Evolutionary conservation across 1,284 basidiomycete species (phyloP).

Genomic region (Boletellus sp.): DNA sequence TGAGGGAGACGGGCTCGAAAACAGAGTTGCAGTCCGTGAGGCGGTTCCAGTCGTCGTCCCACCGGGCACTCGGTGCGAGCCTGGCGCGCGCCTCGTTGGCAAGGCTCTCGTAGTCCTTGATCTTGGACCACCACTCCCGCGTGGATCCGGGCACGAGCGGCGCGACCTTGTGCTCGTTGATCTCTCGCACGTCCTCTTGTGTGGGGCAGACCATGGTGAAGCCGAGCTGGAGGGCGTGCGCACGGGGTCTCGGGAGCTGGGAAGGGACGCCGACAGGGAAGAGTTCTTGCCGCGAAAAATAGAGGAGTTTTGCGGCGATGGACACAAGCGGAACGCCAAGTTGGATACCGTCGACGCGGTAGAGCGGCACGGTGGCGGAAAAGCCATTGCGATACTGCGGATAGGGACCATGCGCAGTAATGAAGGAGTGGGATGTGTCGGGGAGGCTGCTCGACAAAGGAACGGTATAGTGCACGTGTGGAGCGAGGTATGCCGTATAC

Average conservation of each 20-base stretch:
- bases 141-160: constrained; percentile 23
- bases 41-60: constrained; percentile 62
- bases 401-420: constrained; percentile 52
- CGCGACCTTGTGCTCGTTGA: constrained; percentile 44
- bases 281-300: constrained; percentile 55
- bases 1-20: constrained; percentile 36
- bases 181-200: constrained; percentile 56
- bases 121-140: constrained; percentile 37
- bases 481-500: constrained; percentile 57
- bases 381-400: constrained; percentile 49
- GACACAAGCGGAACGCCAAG: constrained; percentile 50
- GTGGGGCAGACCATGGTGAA: constrained; percentile 40
- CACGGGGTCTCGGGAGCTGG: constrained; percentile 46
- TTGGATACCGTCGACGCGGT: constrained; percentile 33
- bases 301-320: constrained; percentile 59
- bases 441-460: constrained; percentile 37
- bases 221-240: constrained; percentile 36
- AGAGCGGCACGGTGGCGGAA: constrained; percentile 36
- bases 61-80: constrained; percentile 38
- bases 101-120: constrained; percentile 36
- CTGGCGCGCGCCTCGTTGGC: constrained; percentile 20
- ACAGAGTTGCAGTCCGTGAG: constrained; percentile 47
- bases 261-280: constrained; percentile 43
- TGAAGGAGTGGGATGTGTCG: constrained; percentile 37
- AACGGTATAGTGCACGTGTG: constrained; percentile 55